Base-by-base conservation (phyloP, 2,329 filamentous ascomycete genomes). In the Trichoderma simmonsii region DNA sequence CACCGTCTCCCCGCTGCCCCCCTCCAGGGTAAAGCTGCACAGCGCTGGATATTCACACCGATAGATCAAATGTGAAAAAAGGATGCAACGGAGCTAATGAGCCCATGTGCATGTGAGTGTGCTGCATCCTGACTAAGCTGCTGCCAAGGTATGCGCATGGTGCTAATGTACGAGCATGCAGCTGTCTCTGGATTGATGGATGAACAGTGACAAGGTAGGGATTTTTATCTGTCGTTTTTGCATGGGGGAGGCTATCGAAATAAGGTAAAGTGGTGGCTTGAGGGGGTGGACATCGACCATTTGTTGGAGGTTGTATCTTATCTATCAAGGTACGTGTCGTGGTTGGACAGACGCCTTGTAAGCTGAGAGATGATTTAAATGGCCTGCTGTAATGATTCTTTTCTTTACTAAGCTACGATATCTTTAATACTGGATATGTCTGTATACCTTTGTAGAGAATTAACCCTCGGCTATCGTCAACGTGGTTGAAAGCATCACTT, bases 11-110 rank as follows among this genome's bases (percentile, higher is more conserved):
- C 56, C 65, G 65, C 65, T 36, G 54, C 34, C 39, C 62, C 62
- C 65, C 65, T 69, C 64, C 64, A 67, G 64, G 64, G 34, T 54
- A 67, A 67, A 67, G 21, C 26, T 67, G 64, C 64, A 67, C 51
- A 60, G 30, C 48, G n/a, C 48, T 34, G 28, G 28, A 32, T 30
- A 24, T 60, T 57, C 34, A 59, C 64, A 67, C 64, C 64, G 64
- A 59, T 56, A 36, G 64, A 60, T 60, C 18, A 24, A 34, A 34
- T 60, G 28, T 60, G 28, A 34, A 32, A 32, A 12, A 26, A 36
- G 34, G 14, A 36, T 36, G 57, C 9, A 21, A 21, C 28, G 57
- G 57, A 21, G 57, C 57, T 60, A 60, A 60, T 21, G 48, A 54
- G 2, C 9, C n/a, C 48, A 54, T 54, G 48, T 54, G 48, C 48